Evolutionary conservation across 1,284 basidiomycete genomes (phyloP).

Genomic region (Pholiota adiposa): DNA sequence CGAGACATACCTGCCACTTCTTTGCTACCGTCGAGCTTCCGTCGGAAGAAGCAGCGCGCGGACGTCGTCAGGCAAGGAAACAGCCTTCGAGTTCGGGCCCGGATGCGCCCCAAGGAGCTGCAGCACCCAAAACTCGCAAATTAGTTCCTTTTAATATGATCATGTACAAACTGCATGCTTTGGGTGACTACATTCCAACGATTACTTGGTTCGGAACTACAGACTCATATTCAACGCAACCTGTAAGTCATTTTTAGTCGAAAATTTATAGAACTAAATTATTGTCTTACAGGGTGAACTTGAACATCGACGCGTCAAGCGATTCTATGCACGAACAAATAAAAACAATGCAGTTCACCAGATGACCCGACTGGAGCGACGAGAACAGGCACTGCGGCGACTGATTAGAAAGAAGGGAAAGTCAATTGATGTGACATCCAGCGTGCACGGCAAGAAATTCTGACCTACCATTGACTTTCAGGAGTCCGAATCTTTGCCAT

Average conservation of each 20-base stretch:
- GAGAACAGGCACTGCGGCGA: background rate
- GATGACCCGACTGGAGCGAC: background rate
- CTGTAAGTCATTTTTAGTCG: constrained; percentile 22
- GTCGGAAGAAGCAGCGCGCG: constrained; percentile 15
- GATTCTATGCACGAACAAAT: constrained; percentile 22
- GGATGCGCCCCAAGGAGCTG: background rate
- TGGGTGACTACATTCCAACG: constrained; percentile 27
- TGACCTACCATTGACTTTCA: constrained; percentile 1
- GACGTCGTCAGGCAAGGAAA: background rate
- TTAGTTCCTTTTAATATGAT: constrained; percentile 9
- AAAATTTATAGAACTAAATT: background rate
- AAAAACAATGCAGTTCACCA: background rate
- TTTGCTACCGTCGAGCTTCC: constrained; percentile 25
- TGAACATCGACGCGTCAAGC: constrained; percentile 33
- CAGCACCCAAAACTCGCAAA: background rate
- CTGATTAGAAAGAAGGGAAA: background rate
- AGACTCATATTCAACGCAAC: constrained; percentile 25
- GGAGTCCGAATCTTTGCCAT: constrained; percentile 10
- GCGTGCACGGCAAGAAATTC: background rate
- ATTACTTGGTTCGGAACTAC: constrained; percentile 27
- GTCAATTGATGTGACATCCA: background rate
- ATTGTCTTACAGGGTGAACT: constrained; percentile 35
- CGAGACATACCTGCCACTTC: constrained; percentile 13
- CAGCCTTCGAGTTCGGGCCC: background rate
- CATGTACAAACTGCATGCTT: constrained; percentile 26